These are phyloP conservation scores for Dothideomycetes sp. DNA, from an alignment of 2,329 filamentous ascomycete genomes.

Conservation along the genomic window DNA sequence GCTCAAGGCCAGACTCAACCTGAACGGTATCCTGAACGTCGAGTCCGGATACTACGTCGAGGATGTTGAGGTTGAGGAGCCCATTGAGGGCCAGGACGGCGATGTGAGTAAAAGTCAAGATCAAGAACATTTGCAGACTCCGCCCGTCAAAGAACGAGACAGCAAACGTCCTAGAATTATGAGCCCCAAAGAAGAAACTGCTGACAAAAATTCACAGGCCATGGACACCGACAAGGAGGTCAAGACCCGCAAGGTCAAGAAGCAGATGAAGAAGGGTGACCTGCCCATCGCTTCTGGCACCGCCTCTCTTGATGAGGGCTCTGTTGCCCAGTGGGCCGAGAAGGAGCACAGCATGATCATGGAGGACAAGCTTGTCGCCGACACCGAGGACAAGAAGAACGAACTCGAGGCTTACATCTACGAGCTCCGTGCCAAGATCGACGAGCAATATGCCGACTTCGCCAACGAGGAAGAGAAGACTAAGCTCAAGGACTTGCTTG, in stretches of 20 bases:
- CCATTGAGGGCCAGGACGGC: slow-evolving; percentile 71
- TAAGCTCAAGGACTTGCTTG: slow-evolving; percentile 74
- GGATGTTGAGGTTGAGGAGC: slow-evolving; percentile 94
- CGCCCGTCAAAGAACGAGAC: slow-evolving; percentile 7
- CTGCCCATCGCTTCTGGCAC: slow-evolving; percentile 79
- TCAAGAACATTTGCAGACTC: slow-evolving; percentile 5
- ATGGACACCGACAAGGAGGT: slow-evolving; percentile 51
- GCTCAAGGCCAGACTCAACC: slow-evolving; percentile 92
- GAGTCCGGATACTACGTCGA: slow-evolving; percentile 97
- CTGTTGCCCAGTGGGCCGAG: slow-evolving; percentile 63
- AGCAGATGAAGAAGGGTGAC: slow-evolving; percentile 96
- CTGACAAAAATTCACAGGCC: slow-evolving; percentile 45
- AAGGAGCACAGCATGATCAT: slow-evolving; percentile 86
- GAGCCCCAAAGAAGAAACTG: too few species aligned
- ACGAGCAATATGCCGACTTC: slow-evolving; percentile 82
- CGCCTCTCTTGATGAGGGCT: slow-evolving; percentile 60
- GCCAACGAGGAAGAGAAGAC: slow-evolving; percentile 87
- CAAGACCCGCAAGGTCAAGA: slow-evolving; percentile 95
- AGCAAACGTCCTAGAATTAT: slow-evolving; percentile 14
- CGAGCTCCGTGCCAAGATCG: slow-evolving; percentile 89
- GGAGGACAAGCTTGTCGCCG: slow-evolving; percentile 96
- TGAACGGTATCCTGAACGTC: slow-evolving; percentile 92
- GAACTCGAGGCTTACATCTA: slow-evolving; percentile 98
- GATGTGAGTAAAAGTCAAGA: slow-evolving; percentile 32
- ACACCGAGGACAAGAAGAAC: slow-evolving; percentile 99